Conservation (phyloP, 2,329 filamentous ascomycete species). For the Ophiostoma perfectum region DNA sequence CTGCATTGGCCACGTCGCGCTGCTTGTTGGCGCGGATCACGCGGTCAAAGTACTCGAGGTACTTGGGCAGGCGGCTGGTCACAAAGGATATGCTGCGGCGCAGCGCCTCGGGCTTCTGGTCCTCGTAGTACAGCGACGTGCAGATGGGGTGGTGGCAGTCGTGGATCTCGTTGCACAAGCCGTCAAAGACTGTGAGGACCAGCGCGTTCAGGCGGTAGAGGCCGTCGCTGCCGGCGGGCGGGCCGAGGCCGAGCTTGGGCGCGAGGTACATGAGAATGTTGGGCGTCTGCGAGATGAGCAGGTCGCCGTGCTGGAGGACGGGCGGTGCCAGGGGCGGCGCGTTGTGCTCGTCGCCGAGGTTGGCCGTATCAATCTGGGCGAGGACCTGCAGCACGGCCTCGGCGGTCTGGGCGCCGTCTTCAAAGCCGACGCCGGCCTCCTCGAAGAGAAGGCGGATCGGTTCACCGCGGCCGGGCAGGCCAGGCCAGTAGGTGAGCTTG, state of each 20-base stretch:
- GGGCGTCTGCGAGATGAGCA: slow-evolving; percentile 63
- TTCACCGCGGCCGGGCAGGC: slow-evolving; percentile 68
- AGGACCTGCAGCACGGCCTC: slow-evolving; percentile 50
- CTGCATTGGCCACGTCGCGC: slow-evolving; percentile 30
- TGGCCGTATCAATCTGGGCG: slow-evolving; percentile 41
- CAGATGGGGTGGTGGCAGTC: slow-evolving; percentile 71
- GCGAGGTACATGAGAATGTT: slow-evolving; percentile 70
- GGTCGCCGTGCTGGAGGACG: slow-evolving; percentile 55
- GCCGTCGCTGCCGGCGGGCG: slow-evolving; percentile 39
- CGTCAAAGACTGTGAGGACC: slow-evolving; percentile 64
- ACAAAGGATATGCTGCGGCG: slow-evolving; percentile 54
- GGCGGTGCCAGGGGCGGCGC: slow-evolving; percentile 64
- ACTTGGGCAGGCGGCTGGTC: slow-evolving; percentile 63
- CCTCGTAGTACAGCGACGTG: slow-evolving; percentile 59
- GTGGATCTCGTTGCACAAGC: slow-evolving; percentile 64
- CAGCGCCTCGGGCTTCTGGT: slow-evolving; percentile 64
- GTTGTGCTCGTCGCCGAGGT: slow-evolving; percentile 43
- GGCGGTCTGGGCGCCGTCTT: slow-evolving; percentile 48
- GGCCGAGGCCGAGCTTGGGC: slow-evolving; percentile 52
- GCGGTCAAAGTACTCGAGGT: slow-evolving; percentile 63
- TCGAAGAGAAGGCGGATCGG: slow-evolving; percentile 68
- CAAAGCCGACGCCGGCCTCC: slow-evolving; percentile 59
- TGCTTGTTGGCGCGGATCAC: slow-evolving; percentile 48
- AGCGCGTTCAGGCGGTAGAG: slow-evolving; percentile 55
- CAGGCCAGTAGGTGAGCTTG: slow-evolving; percentile 66